Evolutionary conservation across 257 asterid species (phyloP).

Genomic region (Marsdenia floribunda): DNA sequence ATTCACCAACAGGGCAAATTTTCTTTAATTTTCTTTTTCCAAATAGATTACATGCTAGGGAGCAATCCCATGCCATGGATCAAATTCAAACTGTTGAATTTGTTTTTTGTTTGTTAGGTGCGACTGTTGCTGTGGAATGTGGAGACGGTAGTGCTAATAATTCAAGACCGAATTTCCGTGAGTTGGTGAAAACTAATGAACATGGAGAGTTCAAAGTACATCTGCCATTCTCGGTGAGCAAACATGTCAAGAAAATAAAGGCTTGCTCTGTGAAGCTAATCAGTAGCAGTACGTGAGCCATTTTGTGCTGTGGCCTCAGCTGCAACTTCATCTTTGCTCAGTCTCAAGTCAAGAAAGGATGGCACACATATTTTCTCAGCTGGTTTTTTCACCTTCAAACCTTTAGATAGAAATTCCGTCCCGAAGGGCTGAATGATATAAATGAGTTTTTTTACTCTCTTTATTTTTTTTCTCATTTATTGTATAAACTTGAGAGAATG

Average conservation of each 20-base stretch:
- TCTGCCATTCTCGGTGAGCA: conserved; percentile 60
- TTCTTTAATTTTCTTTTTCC: too few relatives aligned
- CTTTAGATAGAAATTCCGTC: too few relatives aligned
- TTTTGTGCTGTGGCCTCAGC: conserved; percentile 60
- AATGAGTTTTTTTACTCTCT: too few relatives aligned
- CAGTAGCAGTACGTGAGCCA: conserved; percentile 66
- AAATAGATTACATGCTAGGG: too few relatives aligned
- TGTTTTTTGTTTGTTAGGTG: conserved; percentile 39
- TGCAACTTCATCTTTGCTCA: conserved; percentile 48
- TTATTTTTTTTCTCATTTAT: too few relatives aligned
- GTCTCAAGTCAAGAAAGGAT: conserved; percentile 44
- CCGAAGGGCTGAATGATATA: too few relatives aligned
- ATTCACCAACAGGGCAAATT: too few relatives aligned
- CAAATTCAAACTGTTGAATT: too few relatives aligned
- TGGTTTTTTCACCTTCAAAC: conserved; percentile 78
- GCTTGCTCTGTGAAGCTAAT: conserved; percentile 62
- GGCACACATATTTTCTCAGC: conserved; percentile 72
- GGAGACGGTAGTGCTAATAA: conserved; percentile 15
- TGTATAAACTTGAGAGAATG: too few relatives aligned
- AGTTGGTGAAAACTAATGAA: conserved; percentile 52
- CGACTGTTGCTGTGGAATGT: conserved; percentile 73
- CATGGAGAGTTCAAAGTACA: conserved; percentile 66
- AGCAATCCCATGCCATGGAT: too few relatives aligned
- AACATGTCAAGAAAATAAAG: conserved; percentile 53
- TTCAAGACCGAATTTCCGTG: conserved; percentile 29